Conservation (phyloP, 345 rosid genomes). For the Carallia brachiata region DNA sequence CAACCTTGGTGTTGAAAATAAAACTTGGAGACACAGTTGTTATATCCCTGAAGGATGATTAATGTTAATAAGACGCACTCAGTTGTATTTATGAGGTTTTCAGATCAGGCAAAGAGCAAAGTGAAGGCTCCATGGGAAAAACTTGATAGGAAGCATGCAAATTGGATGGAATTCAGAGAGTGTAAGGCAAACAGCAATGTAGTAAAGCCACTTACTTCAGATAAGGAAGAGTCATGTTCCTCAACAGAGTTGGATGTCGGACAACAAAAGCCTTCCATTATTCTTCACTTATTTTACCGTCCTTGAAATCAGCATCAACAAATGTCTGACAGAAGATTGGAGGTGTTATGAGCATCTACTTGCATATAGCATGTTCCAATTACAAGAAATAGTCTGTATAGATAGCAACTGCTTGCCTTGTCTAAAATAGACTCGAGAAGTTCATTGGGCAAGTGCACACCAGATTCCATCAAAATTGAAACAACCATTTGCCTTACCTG, state of each 20-base stretch:
- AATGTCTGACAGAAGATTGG: constrained; percentile 50
- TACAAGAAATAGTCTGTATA: not conserved
- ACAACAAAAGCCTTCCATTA: constrained; percentile 65
- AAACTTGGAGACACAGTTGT: constrained; percentile 65
- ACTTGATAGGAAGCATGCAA: not conserved
- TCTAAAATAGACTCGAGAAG: constrained; percentile 67
- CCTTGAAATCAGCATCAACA: constrained; percentile 64
- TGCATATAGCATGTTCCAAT: not conserved
- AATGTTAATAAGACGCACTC: not conserved
- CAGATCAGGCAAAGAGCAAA: not conserved
- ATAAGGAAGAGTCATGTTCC: constrained; percentile 80
- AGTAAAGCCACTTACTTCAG: constrained; percentile 42
- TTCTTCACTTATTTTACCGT: constrained; percentile 61
- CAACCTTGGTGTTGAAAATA: constrained; percentile 57
- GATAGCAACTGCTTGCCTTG: constrained; percentile 36
- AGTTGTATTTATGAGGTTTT: not conserved
- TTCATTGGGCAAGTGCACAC: constrained; percentile 50
- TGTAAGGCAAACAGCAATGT: not conserved
- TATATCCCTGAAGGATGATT: constrained; percentile 48
- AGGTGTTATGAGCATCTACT: not conserved
- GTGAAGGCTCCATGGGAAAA: not conserved
- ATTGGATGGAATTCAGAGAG: not conserved
- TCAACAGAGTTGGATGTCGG: constrained; percentile 58
- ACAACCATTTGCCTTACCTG: constrained; percentile 87
- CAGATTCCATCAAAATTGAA: constrained; percentile 70